Evolutionary conservation across 768 basidiomycete species (phyloP).

Genomic region (Russula dissimulans): DNA sequence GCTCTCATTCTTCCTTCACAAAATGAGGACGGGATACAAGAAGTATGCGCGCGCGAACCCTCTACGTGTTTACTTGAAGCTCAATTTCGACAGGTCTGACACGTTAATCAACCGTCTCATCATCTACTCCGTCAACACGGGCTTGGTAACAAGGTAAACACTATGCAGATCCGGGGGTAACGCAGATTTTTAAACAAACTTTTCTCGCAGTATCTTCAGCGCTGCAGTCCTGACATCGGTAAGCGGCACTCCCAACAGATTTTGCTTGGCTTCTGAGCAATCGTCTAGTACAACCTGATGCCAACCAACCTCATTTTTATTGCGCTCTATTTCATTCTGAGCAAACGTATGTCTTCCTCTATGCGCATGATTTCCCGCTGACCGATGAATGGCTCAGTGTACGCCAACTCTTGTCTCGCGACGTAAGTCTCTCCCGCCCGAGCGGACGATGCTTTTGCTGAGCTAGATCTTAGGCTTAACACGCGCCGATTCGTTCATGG

Average conservation of each 20-base stretch:
- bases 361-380: neutral
- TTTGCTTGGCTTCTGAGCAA: neutral
- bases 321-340: slow-evolving; percentile 52
- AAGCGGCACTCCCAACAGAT: slow-evolving; percentile 19
- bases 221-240: slow-evolving; percentile 49
- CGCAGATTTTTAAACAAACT: neutral
- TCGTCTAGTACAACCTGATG: slow-evolving; percentile 45
- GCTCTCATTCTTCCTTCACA: slow-evolving; percentile 46
- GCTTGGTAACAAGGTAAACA: slow-evolving; percentile 48
- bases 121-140: slow-evolving; percentile 56
- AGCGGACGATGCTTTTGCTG: neutral
- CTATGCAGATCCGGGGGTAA: neutral
- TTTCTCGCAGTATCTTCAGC: slow-evolving; percentile 32
- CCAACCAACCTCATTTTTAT: slow-evolving; percentile 50
- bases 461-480: slow-evolving; percentile 8
- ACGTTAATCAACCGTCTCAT: slow-evolving; percentile 47
- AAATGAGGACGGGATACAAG: slow-evolving; percentile 41
- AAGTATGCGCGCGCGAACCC: slow-evolving; percentile 25
- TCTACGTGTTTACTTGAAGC: neutral
- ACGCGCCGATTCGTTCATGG: slow-evolving; percentile 17
- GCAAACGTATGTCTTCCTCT: slow-evolving; percentile 33
- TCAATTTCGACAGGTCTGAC: slow-evolving; percentile 36
- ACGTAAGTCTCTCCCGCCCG: slow-evolving; percentile 7
- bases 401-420: slow-evolving; percentile 19
- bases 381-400: slow-evolving; percentile 10